Base-by-base conservation (phyloP, 306 rosid genomes). In the Urtica urens region DNA sequence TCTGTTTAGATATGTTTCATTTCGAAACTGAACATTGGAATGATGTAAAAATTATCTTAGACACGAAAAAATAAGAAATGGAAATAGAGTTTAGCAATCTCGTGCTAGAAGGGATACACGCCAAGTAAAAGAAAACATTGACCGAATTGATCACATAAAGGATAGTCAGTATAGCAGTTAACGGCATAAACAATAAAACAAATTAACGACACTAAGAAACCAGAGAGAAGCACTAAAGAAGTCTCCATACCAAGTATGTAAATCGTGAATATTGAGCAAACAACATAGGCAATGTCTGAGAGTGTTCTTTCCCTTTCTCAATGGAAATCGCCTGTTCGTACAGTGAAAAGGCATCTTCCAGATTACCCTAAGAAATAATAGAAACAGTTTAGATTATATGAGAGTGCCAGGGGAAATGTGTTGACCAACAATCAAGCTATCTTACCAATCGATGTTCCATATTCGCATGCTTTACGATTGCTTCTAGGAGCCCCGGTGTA, bases 401-500 rank as follows among this genome's bases (percentile, higher is more conserved):
- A 7, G 53, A 62, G 39, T 59, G 33, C 27, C 17, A 14, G 38
- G 6, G 23, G 50, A 34, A 46, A 62, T 49, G 20, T 42, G 34
- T 23, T 26, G 27, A 33, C 46, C 23, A 63, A 64, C 44, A 21
- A 49, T 22, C 15, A 34, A 39, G 14, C 43, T 57, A 57, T 15
- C 94, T 58, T 73, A 86, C 99, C 99, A 86, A 53, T 37, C 99
- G 82, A 38, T 70, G 52, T 72, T 92, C 99, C 96, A 92, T 82
- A 64, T 82, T 92, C 55, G 94, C 93, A 49, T 92, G 99, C 62
- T 64, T 82, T 38, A 86, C 80, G 44, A 92, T 92, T 41, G 99
- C 99, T 80, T 92, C 99, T 40, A 92, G 85, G 56, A 92, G 96
- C 42, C 96, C 99, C 25, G 99, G 96, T 49, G 99, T 75, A 53